Evolutionary conservation across 2,329 filamentous ascomycete species (phyloP), one percentile per base, ranked within the genome.

Genomic region (Rugonectria rugulosa): DNA sequence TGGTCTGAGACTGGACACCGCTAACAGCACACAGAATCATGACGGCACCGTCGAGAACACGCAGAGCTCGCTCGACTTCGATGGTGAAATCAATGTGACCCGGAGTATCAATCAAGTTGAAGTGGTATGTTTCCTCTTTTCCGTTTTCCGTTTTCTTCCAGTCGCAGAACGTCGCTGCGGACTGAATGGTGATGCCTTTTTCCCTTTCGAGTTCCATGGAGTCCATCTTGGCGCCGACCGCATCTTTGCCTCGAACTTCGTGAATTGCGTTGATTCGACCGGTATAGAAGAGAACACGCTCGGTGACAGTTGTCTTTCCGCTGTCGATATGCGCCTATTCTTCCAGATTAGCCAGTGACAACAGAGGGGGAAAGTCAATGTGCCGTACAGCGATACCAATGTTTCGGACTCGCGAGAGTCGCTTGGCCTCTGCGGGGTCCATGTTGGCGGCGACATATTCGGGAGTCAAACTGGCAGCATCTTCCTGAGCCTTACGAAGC

Each of bases 31-130:
- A 99, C 53, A 99, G 83, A 75, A 99, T 97, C 93, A 99, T 96
- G 72, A 97, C 92, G 52, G 95, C 95, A 62, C 95, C 95, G 71
- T 99, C 95, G 36, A 99, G 83, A 57, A 99, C 95, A 73, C 95
- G 87, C 72, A 99, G 79, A 54, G 95, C 95, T 74, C 95, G 86
- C 81, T 99, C 95, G 41, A 99, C 95, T 77, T 99, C 95, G 63
- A 99, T 98, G 12, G 95, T 99, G 73, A 99, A 99, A 75, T 99
- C 95, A 70, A 99, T 98, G 78, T 99, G 95, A 37, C 95, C 95
- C 4, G 95, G 95, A 1, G 95, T 99, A 75, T 99, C 95, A 72
- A 99, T 99, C 81, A 99, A 81, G 77, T 99, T 99, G 81, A 99
- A 88, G 75, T 99, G 94, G 77, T 96, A 99, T 67, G 88, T 92